Evolutionary conservation across 306 rosid species (phyloP).

Genomic region (Quercus bicolor): DNA sequence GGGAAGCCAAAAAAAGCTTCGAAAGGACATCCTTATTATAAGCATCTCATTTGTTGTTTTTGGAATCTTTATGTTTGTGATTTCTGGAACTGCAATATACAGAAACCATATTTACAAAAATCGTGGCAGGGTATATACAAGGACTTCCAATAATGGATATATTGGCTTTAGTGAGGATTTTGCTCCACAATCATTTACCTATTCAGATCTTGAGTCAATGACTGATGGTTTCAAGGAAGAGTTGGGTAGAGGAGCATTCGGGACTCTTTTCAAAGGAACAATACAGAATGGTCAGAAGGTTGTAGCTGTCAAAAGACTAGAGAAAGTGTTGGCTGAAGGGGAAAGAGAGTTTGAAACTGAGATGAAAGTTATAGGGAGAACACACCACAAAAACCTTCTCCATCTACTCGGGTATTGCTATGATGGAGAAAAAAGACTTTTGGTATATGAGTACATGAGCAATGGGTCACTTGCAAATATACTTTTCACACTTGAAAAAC

Average conservation of each 20-base stretch:
- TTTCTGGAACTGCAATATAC: background rate
- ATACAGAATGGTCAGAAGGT: background rate
- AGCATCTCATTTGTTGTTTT: background rate
- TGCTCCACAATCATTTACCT: slow-evolving; percentile 3
- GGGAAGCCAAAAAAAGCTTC: background rate
- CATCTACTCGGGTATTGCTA: slow-evolving; percentile 20
- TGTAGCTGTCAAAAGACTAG: slow-evolving; percentile 7
- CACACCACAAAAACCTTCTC: slow-evolving; percentile 14
- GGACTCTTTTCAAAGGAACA: slow-evolving; percentile 25
- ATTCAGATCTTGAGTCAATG: too few relatives aligned
- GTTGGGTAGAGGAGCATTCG: slow-evolving; percentile 27
- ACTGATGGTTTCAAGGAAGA: too few relatives aligned
- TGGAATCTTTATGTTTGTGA: slow-evolving; percentile 4
- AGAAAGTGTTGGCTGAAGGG: too few relatives aligned
- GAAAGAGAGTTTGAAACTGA: too few relatives aligned
- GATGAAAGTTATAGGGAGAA: too few relatives aligned
- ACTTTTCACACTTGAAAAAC: slow-evolving; percentile 10
- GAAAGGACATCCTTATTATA: background rate
- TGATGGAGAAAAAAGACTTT: slow-evolving; percentile 18
- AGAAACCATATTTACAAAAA: background rate
- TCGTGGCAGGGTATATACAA: background rate
- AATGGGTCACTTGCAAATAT: slow-evolving; percentile 29
- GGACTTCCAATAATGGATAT: background rate
- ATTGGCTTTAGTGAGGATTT: slow-evolving; percentile 2
- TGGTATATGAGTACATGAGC: slow-evolving; percentile 29